Percentiles rank a stretch among this genome's conserved stretches.
Conservation (phyloP, 2,329 filamentous ascomycete species). For the Aspergillus carbonarius region DNA sequence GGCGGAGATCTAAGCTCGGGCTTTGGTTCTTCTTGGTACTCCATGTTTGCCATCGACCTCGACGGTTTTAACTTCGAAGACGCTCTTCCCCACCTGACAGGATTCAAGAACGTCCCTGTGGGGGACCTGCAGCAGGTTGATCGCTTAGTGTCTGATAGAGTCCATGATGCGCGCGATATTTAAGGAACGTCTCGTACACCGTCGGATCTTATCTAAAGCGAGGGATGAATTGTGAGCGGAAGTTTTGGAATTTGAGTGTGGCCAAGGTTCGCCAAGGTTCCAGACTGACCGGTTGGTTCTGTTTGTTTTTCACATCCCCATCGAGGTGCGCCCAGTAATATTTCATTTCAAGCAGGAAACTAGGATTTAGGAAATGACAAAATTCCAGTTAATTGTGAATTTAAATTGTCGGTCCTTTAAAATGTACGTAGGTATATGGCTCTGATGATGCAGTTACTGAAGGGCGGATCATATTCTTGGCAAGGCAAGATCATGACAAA, state of each 20-base stretch:
- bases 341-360: background rate
- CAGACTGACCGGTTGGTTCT: background rate
- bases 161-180: background rate
- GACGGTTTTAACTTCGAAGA: background rate
- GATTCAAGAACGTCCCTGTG: background rate
- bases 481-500: background rate
- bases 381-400: background rate
- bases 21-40: constrained; percentile 3
- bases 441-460: background rate
- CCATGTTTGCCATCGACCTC: background rate
- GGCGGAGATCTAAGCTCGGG: constrained; percentile 16
- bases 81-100: background rate
- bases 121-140: background rate
- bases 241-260: background rate
- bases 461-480: background rate
- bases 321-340: background rate
- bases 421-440: background rate
- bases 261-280: constrained; percentile 6
- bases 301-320: background rate
- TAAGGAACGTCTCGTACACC: background rate
- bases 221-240: background rate
- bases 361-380: too few relatives aligned
- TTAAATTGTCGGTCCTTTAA: background rate
- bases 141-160: background rate
- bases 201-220: background rate